These are phyloP conservation scores for Aciculosporium take DNA, from an alignment of 2,329 filamentous ascomycete genomes.

Conservation along the genomic window DNA sequence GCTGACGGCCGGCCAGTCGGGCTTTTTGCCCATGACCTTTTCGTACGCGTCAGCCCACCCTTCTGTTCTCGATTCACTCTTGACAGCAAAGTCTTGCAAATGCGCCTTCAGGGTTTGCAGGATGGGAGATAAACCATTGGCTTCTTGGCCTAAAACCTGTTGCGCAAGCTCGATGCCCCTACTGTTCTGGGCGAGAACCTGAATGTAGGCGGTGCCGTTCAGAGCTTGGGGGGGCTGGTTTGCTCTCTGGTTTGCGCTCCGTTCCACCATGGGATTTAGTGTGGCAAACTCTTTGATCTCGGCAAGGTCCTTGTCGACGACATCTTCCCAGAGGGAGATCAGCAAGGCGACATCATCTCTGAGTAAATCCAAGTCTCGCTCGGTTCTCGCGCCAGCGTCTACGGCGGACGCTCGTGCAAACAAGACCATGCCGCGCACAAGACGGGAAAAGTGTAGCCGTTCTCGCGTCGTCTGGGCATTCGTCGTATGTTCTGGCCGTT, in stretches of 20 bases:
- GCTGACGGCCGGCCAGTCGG: slow-evolving; percentile 13
- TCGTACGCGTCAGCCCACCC: slow-evolving; percentile 15
- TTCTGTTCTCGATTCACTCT: slow-evolving; percentile 5
- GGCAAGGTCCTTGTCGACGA: slow-evolving; percentile 9
- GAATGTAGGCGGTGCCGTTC: slow-evolving; percentile 15
- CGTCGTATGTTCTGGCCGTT: slow-evolving; percentile 26
- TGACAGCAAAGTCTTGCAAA: slow-evolving; percentile 18
- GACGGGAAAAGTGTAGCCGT: slow-evolving; percentile 13
- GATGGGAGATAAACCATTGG: slow-evolving; percentile 22
- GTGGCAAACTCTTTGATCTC: slow-evolving; percentile 12
- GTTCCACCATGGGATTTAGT: slow-evolving; percentile 11
- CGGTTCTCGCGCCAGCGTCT: slow-evolving; percentile 12
- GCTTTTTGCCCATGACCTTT: slow-evolving; percentile 14
- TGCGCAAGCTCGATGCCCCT: slow-evolving; percentile 31
- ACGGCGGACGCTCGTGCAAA: slow-evolving; percentile 15
- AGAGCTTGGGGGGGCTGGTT: slow-evolving; percentile 8
- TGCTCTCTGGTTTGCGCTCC: slow-evolving; percentile 4
- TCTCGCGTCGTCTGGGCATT: slow-evolving; percentile 8
- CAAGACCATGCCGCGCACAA: slow-evolving; percentile 18
- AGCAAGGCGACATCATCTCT: slow-evolving; percentile 17
- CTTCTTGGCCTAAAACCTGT: slow-evolving; percentile 22
- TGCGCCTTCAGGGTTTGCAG: slow-evolving; percentile 23
- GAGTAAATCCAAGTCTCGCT: slow-evolving; percentile 13
- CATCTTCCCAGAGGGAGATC: slow-evolving; percentile 14
- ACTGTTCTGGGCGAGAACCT: slow-evolving; percentile 18